Base-by-base conservation (phyloP, 2,329 filamentous ascomycete genomes). In the Colletotrichum endophyticum region DNA sequence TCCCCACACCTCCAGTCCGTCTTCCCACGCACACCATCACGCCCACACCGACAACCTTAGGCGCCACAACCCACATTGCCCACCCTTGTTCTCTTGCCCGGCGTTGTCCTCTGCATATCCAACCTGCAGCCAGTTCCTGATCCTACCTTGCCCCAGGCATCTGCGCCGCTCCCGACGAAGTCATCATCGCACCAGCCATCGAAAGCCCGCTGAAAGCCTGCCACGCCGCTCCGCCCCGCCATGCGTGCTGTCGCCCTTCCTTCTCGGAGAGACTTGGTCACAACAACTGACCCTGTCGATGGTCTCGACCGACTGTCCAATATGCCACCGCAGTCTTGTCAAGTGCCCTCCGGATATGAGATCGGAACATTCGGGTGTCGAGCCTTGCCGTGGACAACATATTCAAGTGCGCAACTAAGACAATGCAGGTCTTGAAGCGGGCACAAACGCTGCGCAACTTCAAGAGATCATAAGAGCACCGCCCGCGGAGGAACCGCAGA, bases 151-250 rank as follows among this genome's bases (percentile, higher is more conserved):
- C 34, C 49, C 72, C 66, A 22, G 72, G 67, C 67, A 36, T 27
- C 67, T 56, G 61, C 56, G 72, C 72, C 72, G 49, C 53, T 66
- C 72, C 68, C 72, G 68, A 66, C 27, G 22, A 44, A 44, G 53
- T 44, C 72, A 70, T 70, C 72, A 70, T 59, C 44, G 53, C 30
- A 32, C 56, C 64, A 62, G 66, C 57, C 66, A 63, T 64, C 39
- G 30, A 39, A 19, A 9, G 19, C 25, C n/a, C 32, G 25, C 63
- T 39, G 4, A 49, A 74, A 32, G 44, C 3, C 66, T 70, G 66
- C 53, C 66, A 61, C 66, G 66, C 72, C 72, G 72, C 66, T 34
- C 72, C 61, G 57, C 67, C 61, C 66, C 57, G 59, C 39, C 66
- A 27, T 57, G 30, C 16, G 53, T 69, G 53, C 22, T 61, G 66